A percentile compares a stretch with the other conserved stretches of the same genome.
Evolutionary conservation across 129 eudicot genomes (phyloP).

Genomic region (Logfia minima): DNA sequence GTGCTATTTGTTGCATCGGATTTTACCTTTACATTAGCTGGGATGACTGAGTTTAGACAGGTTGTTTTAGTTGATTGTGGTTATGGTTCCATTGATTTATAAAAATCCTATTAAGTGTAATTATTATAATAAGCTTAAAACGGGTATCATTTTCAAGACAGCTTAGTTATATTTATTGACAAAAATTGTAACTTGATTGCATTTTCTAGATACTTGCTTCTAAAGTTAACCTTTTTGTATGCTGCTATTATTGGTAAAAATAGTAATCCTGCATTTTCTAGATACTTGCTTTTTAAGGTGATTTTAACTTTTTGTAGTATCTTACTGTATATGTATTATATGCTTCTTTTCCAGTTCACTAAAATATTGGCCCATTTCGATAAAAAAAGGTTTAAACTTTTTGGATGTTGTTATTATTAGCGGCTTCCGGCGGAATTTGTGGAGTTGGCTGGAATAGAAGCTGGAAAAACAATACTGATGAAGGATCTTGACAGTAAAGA

Average conservation of each 20-base stretch:
- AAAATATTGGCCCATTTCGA: neutral
- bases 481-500: conserved; percentile 23
- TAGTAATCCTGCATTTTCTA: neutral
- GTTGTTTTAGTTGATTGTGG: neutral
- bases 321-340: neutral
- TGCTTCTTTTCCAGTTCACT: neutral
- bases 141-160: neutral
- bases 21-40: neutral
- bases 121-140: too few species aligned
- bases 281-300: neutral
- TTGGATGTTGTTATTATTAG: conserved; percentile 10
- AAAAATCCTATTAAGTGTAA: neutral
- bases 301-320: neutral
- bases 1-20: too few species aligned
- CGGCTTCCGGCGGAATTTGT: conserved; percentile 24
- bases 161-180: neutral
- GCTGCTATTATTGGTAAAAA: neutral
- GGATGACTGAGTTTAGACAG: neutral
- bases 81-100: neutral
- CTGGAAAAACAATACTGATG: neutral
- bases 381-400: neutral
- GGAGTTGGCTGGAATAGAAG: conserved; percentile 21
- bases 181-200: neutral
- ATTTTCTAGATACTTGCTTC: neutral
- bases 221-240: neutral